Base-by-base conservation (phyloP, 345 rosid genomes). In the Bruguiera gymnorhiza region DNA sequence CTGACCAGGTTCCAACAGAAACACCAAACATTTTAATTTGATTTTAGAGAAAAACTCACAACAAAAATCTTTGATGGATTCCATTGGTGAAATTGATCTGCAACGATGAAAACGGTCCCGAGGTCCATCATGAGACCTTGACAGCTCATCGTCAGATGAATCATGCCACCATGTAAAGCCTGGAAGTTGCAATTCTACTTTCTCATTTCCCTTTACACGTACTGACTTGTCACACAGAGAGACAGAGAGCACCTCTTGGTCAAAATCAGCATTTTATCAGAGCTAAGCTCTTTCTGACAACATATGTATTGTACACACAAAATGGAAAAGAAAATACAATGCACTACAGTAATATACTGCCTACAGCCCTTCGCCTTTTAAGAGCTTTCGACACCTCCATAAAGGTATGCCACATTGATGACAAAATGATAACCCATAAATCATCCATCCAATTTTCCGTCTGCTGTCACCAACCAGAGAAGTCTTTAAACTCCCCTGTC, bases 401-500 rank as follows among this genome's bases (percentile, higher is more conserved):
- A 13, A 43, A 13, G 18, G 4, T 11, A 43, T 15, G 18, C 50
- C 18, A 11, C 15, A 43, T 18, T 3, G 46, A 46, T 66, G 60
- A 23, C 34, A 66, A 37, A 58, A 9, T 61, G 52, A 60, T 21
- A 31, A 58, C 68, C 36, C 48, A 58, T 5, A 68, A 56, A 61
- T 30, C 61, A 39, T 34, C 32, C 63, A 31, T 36, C 32, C 59
- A 46, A 60, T 31, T 27, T 64, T 52, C 46, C 2, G 1, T 31
- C 27, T n/a, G 58, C 52, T 56, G 34, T 85, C 82, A 92, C 97
- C 97, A 95, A 61, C 84, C 68, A 65, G 98, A 95, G 80, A 95
- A 92, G 80, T 92, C 86, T 63, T 81, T 85, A 68, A 84, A 94
- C 71, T 80, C 92, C 71, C 83, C 81, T 6, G 69, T 69, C 26